These are phyloP conservation scores for Umbelopsis isabellina DNA, from an alignment of 192 early-diverging fungal species.

Conservation along the genomic window DNA sequence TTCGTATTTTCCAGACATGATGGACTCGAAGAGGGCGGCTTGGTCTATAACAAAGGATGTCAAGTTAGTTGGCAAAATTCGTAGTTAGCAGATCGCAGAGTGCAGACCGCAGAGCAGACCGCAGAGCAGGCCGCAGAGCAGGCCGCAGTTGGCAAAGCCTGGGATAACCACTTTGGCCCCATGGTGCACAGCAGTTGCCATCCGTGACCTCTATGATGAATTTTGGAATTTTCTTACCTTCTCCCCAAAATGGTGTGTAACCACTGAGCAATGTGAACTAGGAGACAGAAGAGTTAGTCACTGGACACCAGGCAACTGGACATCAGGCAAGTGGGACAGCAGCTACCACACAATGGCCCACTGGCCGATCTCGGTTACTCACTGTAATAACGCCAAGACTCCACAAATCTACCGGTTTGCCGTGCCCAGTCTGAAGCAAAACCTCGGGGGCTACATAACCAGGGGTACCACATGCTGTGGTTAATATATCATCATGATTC, in stretches of 20 bases:
- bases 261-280: constrained; percentile 82
- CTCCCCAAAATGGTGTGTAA: constrained; percentile 73
- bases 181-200: no score
- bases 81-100: neutral
- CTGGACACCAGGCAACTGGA: no score
- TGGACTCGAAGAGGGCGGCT: constrained; percentile 64
- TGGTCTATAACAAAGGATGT: constrained; percentile 41
- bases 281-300: neutral
- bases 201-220: no score
- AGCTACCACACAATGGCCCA: no score
- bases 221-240: constrained; percentile 26
- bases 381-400: constrained; percentile 87
- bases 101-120: no score
- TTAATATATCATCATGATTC: constrained; percentile 76
- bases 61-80: neutral
- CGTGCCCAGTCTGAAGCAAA: constrained; percentile 80
- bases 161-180: no score
- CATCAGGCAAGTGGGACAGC: no score
- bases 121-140: no score
- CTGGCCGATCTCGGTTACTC: neutral
- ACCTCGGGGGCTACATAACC: constrained; percentile 92
- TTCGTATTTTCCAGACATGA: constrained; percentile 68
- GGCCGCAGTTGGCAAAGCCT: no score
- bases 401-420: constrained; percentile 95
- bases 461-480: constrained; percentile 88